Conservation (phyloP, 2,329 filamentous ascomycete genomes). For the Colletotrichum sp. region DNA sequence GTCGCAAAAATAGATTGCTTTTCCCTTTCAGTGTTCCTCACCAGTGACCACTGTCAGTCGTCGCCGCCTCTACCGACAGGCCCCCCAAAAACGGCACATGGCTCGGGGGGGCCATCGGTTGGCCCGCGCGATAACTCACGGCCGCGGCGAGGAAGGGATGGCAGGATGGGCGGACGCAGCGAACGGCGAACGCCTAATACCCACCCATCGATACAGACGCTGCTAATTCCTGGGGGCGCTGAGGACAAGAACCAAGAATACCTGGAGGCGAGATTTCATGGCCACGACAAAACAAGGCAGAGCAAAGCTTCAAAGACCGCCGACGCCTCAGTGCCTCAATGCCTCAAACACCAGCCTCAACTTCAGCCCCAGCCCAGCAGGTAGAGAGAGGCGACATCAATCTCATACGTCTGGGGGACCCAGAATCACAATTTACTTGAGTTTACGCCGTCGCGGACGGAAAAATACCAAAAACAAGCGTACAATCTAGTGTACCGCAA, state of each 20-base stretch:
- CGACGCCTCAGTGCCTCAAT: neutral
- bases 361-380: neutral
- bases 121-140: neutral
- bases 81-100: neutral
- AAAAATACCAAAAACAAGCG: neutral
- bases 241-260: neutral
- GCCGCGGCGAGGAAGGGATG: neutral
- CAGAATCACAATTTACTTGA: neutral
- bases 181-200: neutral
- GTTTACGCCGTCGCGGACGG: neutral
- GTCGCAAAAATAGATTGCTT: constrained; percentile 20
- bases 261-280: neutral
- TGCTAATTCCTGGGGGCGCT: neutral
- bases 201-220: neutral
- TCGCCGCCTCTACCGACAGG: neutral
- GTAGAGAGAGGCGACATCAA: neutral
- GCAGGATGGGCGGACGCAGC: neutral
- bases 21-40: neutral
- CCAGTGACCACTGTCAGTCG: neutral
- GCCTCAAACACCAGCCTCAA: neutral
- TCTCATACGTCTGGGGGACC: neutral
- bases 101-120: neutral
- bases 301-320: neutral
- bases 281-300: neutral
- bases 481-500: neutral